Evolutionary conservation across 805 yeast genomes (phyloP), one percentile per base, ranked within the genome.

Genomic region (Candida hispaniensis): DNA sequence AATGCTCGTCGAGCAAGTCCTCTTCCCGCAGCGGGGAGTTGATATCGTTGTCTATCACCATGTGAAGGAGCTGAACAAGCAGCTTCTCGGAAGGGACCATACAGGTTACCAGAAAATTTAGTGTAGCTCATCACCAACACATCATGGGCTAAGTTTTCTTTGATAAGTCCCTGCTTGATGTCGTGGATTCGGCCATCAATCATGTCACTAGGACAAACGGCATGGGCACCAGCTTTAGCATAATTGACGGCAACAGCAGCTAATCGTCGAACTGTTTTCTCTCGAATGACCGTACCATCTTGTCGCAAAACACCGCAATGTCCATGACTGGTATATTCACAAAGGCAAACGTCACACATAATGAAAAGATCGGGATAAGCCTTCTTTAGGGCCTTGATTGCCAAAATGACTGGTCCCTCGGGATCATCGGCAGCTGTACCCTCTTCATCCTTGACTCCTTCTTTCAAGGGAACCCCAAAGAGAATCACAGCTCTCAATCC

Each of bases 81-180:
- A 27, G 96, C 96, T 49, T 91, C 98, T 56, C 98, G 70, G 66
- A 91, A 91, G 4, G 98, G 98, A 1, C 98, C 98, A 55, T 91
- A 91, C 30, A 91, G 63, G 44, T 74, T 72, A 20, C 97, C 96
- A 41, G 81, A 67, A 54, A 91, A 91, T 55, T 91, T 91, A 20
- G 94, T 72, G 60, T 91, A 91, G 4, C 94, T 79, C 81, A 91
- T 76, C 21, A 91, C 73, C 63, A 88, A 75, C 30, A 85, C 75
- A 55, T 76, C 74, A 59, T 91, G 93, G 13, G 94, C 94, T 41
- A 91, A 58, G 16, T 75, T 77, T 8, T 79, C 83, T 28, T 73
- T 74, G 30, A 88, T 74, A 33, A 91, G 67, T 3, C 93, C 96
- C 24, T 63, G 59, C 58, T 91, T 91, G 56, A 91, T 91, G 28